Percentiles rank a stretch among this genome's conserved stretches.
Conservation (phyloP, 2,329 filamentous ascomycete genomes). For the Arthrobotrys iridis region DNA sequence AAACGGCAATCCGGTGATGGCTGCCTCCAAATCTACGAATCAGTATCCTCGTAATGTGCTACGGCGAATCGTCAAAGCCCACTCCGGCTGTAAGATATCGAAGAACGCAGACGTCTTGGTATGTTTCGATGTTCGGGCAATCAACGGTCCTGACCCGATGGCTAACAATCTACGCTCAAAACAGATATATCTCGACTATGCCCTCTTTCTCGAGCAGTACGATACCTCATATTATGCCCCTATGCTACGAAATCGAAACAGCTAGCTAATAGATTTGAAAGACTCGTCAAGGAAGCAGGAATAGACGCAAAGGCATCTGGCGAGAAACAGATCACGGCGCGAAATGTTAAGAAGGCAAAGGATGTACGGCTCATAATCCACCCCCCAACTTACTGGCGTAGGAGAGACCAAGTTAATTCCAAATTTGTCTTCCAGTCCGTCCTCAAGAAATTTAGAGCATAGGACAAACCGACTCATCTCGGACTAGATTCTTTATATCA, state of each 20-base stretch:
- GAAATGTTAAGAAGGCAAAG: constrained; percentile 52
- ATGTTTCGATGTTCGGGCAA: constrained; percentile 58
- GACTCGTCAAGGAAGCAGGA: constrained; percentile 53
- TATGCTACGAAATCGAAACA: neutral
- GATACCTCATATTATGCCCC: neutral
- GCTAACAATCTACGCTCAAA: neutral
- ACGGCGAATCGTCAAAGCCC: constrained; percentile 89
- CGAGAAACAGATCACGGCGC: constrained; percentile 48
- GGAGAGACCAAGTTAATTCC: neutral
- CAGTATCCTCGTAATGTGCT: constrained; percentile 84
- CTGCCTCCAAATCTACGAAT: constrained; percentile 63
- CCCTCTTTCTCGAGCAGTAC: constrained; percentile 58
- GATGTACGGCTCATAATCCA: constrained; percentile 31
- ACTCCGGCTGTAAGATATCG: constrained; percentile 80
- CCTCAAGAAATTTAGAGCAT: constrained; percentile 53
- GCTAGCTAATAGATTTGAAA: neutral
- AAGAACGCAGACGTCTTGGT: constrained; percentile 89
- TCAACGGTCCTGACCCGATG: neutral
- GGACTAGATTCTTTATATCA: neutral
- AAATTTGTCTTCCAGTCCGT: constrained; percentile 14
- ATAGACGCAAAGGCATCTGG: constrained; percentile 46
- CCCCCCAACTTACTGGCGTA: neutral
- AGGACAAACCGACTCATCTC: neutral
- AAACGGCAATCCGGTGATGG: constrained; percentile 1
- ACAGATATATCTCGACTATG: constrained; percentile 58